These are phyloP conservation scores for Noccaea caerulescens DNA, from an alignment of 345 rosid species.

Conservation along the genomic window DNA sequence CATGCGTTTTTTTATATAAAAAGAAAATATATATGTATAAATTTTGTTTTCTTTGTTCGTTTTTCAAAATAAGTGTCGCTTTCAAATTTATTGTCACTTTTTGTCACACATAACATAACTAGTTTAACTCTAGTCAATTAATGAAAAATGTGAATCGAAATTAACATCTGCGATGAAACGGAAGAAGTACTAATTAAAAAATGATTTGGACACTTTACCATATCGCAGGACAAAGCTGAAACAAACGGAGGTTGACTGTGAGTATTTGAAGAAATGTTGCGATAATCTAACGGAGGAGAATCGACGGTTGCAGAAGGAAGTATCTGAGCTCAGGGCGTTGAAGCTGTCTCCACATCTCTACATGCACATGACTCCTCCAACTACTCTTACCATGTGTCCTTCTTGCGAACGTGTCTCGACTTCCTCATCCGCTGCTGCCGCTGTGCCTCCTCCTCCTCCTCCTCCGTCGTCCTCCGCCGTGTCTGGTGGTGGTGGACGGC, in stretches of 20 bases:
- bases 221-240: constrained; percentile 74
- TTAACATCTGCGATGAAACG: not conserved
- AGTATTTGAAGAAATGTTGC: constrained; percentile 75
- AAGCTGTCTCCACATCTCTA: constrained; percentile 76
- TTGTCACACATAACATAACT: too few species aligned
- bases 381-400: constrained; percentile 89
- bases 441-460: constrained; percentile 15
- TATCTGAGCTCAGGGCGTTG: constrained; percentile 75
- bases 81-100: too few species aligned
- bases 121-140: too few species aligned
- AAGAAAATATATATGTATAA: not conserved
- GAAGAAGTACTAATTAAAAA: not conserved
- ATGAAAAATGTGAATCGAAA: too few species aligned
- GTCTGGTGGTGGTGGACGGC: constrained; percentile 12
- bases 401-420: constrained; percentile 80
- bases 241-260: constrained; percentile 92
- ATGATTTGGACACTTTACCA: not conserved
- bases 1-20: constrained; percentile 24
- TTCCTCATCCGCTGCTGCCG: constrained; percentile 38
- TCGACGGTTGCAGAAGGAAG: constrained; percentile 79
- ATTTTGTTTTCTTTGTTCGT: constrained; percentile 4
- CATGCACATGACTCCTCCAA: constrained; percentile 86
- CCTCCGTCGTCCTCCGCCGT: not conserved
- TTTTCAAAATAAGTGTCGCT: too few species aligned
- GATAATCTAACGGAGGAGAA: constrained; percentile 79